Evolutionary conservation across 306 rosid genomes (phyloP), one percentile per base, ranked within the genome.

Genomic region (Lithocarpus polystachyus): DNA sequence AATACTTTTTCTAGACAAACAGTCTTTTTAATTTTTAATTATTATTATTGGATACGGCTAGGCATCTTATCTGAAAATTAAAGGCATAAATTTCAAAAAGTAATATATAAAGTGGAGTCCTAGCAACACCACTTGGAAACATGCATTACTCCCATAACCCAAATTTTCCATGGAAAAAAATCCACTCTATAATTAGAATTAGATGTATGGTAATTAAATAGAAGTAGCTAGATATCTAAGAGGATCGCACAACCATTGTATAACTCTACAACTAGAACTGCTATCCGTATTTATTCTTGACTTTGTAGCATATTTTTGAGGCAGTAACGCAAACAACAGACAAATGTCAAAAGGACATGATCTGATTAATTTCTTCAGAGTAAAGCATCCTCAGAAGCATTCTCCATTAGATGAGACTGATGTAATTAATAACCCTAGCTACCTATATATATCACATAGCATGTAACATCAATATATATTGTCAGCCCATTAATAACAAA

Each of bases 351-450:
- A 7, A 26, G 33, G 45, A 8, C 45, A 40, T 40, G 0, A 5
- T 61, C 8, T 22, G 24, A 61, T 8, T 61, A 17, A 13, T 35
- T 28, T 62, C 40, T 26, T 28, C 19, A 17, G n/a, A 14, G 11
- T 62, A 19, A 62, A 26, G 15, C 37, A 61, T 26, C 40, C 11
- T 28, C 40, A 26, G 68, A 24, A 28, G 68, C 68, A 14, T 24
- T 14, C 68, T 62, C 40, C 40, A 5, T 28, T 26, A 62, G 40
- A 59, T 57, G 64, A 14, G 35, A 60, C 18, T 8, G 57, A 68
- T 22, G 70, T 78, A 77, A 70, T 56, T 56, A 19, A 68, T 56
- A 56, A 70, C 57, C 60, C 71, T 24, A 78, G 12, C 45, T 40
- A 40, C 45, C 45, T 75, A 45, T 22, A 10, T 75, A 45, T 22